These are phyloP conservation scores for Collybia sordida DNA, from an alignment of 768 basidiomycete genomes.

Conservation along the genomic window DNA sequence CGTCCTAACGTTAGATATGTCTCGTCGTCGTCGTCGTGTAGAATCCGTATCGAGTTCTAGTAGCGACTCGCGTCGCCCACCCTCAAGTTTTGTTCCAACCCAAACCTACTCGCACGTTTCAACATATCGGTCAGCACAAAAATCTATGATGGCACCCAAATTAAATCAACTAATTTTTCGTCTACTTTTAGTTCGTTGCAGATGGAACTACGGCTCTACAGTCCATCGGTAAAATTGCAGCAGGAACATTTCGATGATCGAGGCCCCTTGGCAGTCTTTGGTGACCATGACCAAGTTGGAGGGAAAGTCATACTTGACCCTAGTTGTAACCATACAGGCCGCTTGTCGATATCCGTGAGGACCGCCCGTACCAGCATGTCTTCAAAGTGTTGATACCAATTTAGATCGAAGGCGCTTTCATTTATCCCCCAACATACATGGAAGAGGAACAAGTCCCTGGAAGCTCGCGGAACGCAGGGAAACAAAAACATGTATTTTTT, in stretches of 20 bases:
- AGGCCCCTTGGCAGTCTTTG: constrained; percentile 53
- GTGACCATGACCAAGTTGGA: constrained; percentile 56
- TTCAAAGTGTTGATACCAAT: constrained; percentile 1
- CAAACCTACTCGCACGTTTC: constrained; percentile 45
- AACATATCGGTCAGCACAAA: constrained; percentile 42
- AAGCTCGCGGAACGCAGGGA: constrained; percentile 14
- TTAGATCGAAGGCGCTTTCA: constrained; percentile 66
- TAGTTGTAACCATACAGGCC: constrained; percentile 51
- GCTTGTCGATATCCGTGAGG: constrained; percentile 55
- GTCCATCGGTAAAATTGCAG: constrained; percentile 56
- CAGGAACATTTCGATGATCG: constrained; percentile 22
- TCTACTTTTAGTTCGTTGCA: constrained; percentile 41
- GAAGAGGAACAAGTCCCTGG: constrained; percentile 16
- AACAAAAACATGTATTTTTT: constrained; percentile 48
- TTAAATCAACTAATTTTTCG: neutral
- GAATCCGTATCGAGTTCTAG: constrained; percentile 21
- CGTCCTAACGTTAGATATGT: constrained; percentile 16
- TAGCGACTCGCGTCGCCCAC: constrained; percentile 19
- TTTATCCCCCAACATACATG: constrained; percentile 34
- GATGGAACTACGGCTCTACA: constrained; percentile 61
- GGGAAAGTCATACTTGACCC: constrained; percentile 61
- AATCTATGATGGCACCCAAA: neutral
- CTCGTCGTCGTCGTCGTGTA: constrained; percentile 28
- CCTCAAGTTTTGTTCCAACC: constrained; percentile 34
- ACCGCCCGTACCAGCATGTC: constrained; percentile 9